These are phyloP conservation scores for Cryptococcus sp. DNA, from an alignment of 1,284 basidiomycete genomes.

Conservation along the genomic window DNA sequence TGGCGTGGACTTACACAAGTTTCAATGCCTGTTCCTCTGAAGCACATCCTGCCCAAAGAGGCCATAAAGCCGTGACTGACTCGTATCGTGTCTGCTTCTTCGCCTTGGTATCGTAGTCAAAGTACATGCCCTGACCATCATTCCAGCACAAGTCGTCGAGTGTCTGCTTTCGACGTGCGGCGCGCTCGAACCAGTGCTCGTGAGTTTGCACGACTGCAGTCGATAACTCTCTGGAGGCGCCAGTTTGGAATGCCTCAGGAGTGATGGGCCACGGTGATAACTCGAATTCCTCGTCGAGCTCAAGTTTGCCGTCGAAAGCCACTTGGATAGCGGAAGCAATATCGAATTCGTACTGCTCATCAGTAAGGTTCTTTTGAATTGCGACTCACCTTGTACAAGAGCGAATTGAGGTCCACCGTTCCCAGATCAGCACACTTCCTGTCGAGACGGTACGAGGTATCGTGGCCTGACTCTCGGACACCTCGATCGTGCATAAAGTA, in stretches of 20 bases:
- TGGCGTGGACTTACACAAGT: slow-evolving; percentile 69
- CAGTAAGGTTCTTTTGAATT: neutral
- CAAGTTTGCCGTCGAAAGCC: slow-evolving; percentile 87
- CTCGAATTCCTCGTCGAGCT: slow-evolving; percentile 87
- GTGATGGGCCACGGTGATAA: slow-evolving; percentile 89
- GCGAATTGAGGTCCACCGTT: slow-evolving; percentile 91
- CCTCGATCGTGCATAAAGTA: slow-evolving; percentile 97
- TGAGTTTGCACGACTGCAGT: slow-evolving; percentile 66
- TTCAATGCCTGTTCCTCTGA: slow-evolving; percentile 91
- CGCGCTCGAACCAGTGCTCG: slow-evolving; percentile 87
- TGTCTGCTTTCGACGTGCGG: slow-evolving; percentile 73
- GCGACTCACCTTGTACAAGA: slow-evolving; percentile 64
- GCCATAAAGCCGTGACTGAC: slow-evolving; percentile 92
- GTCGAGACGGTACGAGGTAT: slow-evolving; percentile 96
- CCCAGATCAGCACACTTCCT: slow-evolving; percentile 89
- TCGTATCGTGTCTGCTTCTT: slow-evolving; percentile 92
- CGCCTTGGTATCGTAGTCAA: slow-evolving; percentile 91
- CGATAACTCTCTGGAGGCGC: slow-evolving; percentile 63
- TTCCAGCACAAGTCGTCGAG: slow-evolving; percentile 98
- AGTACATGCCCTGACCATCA: slow-evolving; percentile 90
- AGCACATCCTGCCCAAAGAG: slow-evolving; percentile 95
- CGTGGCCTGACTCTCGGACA: slow-evolving; percentile 92
- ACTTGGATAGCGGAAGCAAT: slow-evolving; percentile 92
- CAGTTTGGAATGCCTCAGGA: slow-evolving; percentile 67
- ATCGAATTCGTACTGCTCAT: slow-evolving; percentile 77